These are phyloP conservation scores for Symbiodinium pilosum DNA, from an alignment of 73 alveolate genomes.

Conservation along the genomic window DNA sequence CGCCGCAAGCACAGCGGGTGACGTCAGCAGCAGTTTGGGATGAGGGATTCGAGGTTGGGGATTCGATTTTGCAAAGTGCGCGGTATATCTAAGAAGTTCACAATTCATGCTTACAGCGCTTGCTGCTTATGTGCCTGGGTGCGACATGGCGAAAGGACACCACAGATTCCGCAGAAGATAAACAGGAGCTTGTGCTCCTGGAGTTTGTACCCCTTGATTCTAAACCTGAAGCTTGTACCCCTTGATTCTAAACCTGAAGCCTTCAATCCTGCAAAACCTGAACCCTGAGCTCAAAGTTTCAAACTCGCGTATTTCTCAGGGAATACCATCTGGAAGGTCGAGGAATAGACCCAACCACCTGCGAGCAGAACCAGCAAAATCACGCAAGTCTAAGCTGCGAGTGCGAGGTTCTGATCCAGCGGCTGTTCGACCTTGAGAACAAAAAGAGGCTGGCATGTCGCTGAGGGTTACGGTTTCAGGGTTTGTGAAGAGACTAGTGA, in stretches of 20 bases:
- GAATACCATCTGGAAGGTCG: too few species aligned
- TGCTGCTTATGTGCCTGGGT: too few species aligned
- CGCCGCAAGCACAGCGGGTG: conserved; percentile 92
- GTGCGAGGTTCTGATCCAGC: conserved; percentile 62
- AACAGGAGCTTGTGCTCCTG: too few species aligned
- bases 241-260: background rate
- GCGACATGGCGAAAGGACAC: too few species aligned
- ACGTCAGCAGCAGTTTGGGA: background rate
- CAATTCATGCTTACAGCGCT: background rate
- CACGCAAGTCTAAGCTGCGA: too few species aligned
- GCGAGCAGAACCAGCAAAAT: too few species aligned
- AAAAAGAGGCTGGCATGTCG: conserved; percentile 39
- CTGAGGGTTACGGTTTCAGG: background rate
- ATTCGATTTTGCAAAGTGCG: background rate
- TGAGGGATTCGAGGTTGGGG: background rate
- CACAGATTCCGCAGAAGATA: too few species aligned
- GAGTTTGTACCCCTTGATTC: too few species aligned
- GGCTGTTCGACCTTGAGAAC: conserved; percentile 69
- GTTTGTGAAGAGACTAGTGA: background rate
- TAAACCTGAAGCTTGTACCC: background rate
- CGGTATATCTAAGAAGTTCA: background rate
- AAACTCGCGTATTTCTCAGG: too few species aligned
- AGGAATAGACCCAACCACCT: too few species aligned
- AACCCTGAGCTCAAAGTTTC: too few species aligned
- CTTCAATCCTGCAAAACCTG: background rate